phyloP scores from a whole-genome alignment of 352 stramenopile species.

The Globisporangium recalcitrans region DNA sequence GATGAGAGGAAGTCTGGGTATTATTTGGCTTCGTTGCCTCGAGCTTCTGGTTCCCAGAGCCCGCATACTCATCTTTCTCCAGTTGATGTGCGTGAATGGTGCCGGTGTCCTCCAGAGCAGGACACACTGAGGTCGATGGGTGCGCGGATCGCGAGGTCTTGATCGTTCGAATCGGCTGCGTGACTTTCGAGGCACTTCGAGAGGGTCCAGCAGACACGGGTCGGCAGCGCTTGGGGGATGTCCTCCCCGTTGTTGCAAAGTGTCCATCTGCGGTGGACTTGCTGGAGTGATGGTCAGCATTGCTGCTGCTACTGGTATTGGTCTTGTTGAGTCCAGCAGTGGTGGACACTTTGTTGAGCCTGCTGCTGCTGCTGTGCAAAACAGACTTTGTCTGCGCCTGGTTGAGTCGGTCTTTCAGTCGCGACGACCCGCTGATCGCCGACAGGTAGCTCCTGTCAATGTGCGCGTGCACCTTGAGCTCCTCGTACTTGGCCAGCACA shows the following conservation, averaged over 20 bases:
- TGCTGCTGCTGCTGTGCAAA: conserved; percentile 15
- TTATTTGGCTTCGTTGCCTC: neutral
- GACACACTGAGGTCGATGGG: conserved; percentile 19
- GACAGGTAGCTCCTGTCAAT: conserved; percentile 70
- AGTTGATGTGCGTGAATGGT: neutral
- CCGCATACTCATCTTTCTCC: neutral
- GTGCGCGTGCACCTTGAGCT: conserved; percentile 60
- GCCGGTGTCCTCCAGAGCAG: neutral
- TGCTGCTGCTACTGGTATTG: neutral
- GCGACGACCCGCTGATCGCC: conserved; percentile 53
- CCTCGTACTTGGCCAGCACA: conserved; percentile 48
- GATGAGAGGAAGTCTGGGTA: neutral
- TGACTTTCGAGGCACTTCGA: conserved; percentile 29
- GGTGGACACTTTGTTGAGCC: neutral
- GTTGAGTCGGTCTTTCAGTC: conserved; percentile 40
- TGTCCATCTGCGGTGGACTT: neutral
- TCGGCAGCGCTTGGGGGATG: conserved; percentile 59
- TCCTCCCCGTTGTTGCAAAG: conserved; percentile 30
- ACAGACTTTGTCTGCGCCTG: conserved; percentile 45
- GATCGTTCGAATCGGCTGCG: conserved; percentile 29
- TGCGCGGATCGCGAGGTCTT: conserved; percentile 55
- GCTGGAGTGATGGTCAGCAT: neutral
- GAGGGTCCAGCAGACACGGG: conserved; percentile 57
- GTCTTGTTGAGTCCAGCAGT: neutral
- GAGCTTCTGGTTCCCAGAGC: neutral